Evolutionary conservation across 148 eudicot species (phyloP).

Genomic region (Camellia japonica): DNA sequence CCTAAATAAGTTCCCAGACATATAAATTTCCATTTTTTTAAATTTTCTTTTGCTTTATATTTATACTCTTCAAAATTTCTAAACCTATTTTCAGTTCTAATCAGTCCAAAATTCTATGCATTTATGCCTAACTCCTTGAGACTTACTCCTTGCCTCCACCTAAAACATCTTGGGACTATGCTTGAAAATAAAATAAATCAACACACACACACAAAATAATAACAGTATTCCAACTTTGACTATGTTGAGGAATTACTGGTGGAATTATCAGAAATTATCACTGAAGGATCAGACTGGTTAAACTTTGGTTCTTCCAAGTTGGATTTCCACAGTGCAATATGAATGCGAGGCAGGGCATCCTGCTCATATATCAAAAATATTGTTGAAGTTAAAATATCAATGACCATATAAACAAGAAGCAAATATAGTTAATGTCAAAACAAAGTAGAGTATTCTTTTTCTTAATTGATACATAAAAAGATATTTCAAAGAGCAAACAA

Average conservation of each 20-base stretch:
- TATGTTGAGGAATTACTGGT: slow-evolving; percentile 49
- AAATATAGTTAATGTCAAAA: not conserved
- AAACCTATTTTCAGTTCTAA: slow-evolving; percentile 18
- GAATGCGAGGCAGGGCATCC: slow-evolving; percentile 86
- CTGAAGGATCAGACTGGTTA: slow-evolving; percentile 68
- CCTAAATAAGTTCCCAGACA: no score
- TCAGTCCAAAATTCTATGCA: slow-evolving; percentile 35
- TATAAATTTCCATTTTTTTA: no score
- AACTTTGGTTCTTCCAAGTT: slow-evolving; percentile 74
- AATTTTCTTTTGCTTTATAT: not conserved
- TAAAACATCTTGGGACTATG: slow-evolving; percentile 64
- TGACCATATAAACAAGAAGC: not conserved
- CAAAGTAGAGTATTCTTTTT: not conserved
- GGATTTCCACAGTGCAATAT: slow-evolving; percentile 84
- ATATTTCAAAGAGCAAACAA: no score
- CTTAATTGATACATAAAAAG: no score
- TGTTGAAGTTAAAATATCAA: not conserved
- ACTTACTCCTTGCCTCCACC: slow-evolving; percentile 46
- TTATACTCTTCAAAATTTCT: not conserved
- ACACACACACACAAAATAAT: not conserved
- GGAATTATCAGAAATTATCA: slow-evolving; percentile 58
- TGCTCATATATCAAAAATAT: slow-evolving; percentile 25
- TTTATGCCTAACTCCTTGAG: slow-evolving; percentile 61
- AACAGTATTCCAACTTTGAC: not conserved
- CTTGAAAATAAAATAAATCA: slow-evolving; percentile 26